A percentile compares a stretch with the other conserved stretches of the same genome.
phyloP scores from a whole-genome alignment of 2,329 filamentous ascomycete species.

The Calonectria hongkongensis region DNA sequence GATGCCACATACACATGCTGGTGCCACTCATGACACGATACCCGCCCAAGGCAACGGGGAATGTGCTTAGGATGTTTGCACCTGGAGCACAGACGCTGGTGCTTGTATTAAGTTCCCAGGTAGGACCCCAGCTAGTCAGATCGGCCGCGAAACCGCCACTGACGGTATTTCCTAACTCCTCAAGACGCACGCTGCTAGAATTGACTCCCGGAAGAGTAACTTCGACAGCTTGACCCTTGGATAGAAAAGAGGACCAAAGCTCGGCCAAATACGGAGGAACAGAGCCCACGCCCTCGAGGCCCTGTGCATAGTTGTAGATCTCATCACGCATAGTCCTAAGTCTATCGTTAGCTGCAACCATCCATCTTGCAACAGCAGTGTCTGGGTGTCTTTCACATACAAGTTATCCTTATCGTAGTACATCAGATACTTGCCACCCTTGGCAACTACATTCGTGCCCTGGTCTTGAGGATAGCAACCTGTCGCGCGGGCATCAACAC shows the following conservation, averaged over 20 bases:
- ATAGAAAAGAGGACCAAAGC: not conserved
- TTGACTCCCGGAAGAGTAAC: slow-evolving; percentile 6
- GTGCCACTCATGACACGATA: slow-evolving; percentile 21
- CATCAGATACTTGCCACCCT: slow-evolving; percentile 8
- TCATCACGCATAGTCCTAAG: slow-evolving; percentile 11
- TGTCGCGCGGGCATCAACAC: slow-evolving; percentile 1
- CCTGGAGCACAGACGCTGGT: slow-evolving; percentile 13
- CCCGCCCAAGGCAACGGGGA: slow-evolving; percentile 6
- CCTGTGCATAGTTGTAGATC: slow-evolving; percentile 11
- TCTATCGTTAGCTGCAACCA: not conserved
- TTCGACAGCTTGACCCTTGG: not conserved
- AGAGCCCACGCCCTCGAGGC: slow-evolving; percentile 8
- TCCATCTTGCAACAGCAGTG: no score
- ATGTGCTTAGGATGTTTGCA: slow-evolving; percentile 14
- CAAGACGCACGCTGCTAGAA: slow-evolving; percentile 4
- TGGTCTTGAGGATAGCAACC: slow-evolving; percentile 11
- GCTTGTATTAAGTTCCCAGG: slow-evolving; percentile 6
- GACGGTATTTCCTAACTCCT: slow-evolving; percentile 7
- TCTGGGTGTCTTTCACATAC: not conserved
- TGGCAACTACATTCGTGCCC: slow-evolving; percentile 1
- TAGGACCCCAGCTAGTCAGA: slow-evolving; percentile 12
- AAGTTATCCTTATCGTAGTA: slow-evolving; percentile 19
- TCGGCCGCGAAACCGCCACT: slow-evolving; percentile 8
- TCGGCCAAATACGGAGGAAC: slow-evolving; percentile 4
- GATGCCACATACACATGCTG: slow-evolving; percentile 3